A percentile compares a stretch with the other conserved stretches of the same genome.
Conservation (phyloP, 2,329 filamentous ascomycete genomes). For the Dactylellina drechsleri region DNA sequence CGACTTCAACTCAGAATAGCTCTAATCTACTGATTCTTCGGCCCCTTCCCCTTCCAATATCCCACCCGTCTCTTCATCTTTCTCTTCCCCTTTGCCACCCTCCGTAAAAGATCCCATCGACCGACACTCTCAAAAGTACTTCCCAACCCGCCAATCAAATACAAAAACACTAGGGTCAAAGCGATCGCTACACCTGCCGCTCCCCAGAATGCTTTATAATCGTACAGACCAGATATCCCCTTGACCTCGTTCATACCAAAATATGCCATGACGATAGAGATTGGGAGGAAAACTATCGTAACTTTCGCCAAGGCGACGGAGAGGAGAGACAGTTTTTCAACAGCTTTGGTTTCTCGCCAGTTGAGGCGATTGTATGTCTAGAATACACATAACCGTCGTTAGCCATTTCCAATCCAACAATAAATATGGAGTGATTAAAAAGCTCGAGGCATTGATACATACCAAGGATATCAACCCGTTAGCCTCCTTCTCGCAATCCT, state of each 20-base stretch:
- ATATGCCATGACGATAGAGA: conserved; percentile 67
- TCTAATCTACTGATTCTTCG: conserved; percentile 6
- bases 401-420: neutral
- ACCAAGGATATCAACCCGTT: conserved; percentile 64
- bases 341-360: conserved; percentile 65
- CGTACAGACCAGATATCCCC: conserved; percentile 47
- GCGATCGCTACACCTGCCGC: conserved; percentile 36
- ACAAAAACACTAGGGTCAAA: conserved; percentile 47
- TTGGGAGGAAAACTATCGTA: conserved; percentile 67
- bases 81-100: conserved; percentile 29
- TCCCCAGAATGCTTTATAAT: conserved; percentile 38
- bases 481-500: conserved; percentile 70
- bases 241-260: conserved; percentile 64
- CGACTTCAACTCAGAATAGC: neutral
- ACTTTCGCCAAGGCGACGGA: conserved; percentile 67
- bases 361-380: conserved; percentile 68
- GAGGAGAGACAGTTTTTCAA: conserved; percentile 66
- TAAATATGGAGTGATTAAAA: neutral
- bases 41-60: conserved; percentile 10
- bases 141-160: conserved; percentile 41
- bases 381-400: neutral
- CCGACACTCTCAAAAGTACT: conserved; percentile 34
- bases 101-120: conserved; percentile 24
- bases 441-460: neutral
- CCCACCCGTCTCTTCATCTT: conserved; percentile 17